Evolutionary conservation across 2,329 filamentous ascomycete genomes (phyloP), one percentile per base, ranked within the genome.

Genomic region (Xylaria sp.): DNA sequence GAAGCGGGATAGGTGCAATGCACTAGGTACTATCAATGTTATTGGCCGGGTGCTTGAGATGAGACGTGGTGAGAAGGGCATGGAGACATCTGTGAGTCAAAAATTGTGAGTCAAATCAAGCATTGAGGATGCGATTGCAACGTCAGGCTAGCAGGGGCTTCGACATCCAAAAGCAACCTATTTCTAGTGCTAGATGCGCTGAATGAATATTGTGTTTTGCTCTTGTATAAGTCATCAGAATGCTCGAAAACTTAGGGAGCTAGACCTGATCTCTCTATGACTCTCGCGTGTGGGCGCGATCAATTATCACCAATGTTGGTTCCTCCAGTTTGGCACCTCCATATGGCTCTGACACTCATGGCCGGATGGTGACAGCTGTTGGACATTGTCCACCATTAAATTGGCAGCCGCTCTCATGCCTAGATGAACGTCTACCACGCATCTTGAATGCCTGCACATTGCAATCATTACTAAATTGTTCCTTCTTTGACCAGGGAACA

Each of bases 31-130:
- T 40, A 6, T 49, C 9, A 49, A 49, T 17, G 17, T 14, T 31
- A 45, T 58, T 31, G 28, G 52, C 19, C 60, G 45, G 28, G 14
- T 33, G 17, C 17, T 31, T 43, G 37, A 28, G 51, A 62, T 15
- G 23, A 43, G 47, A 57, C 42, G 35, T 21, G 17, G 33, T 23
- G 6, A 7, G 25, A 55, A 17, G 35, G 25, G 49, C 60, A 66
- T 67, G 21, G 21, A 51, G n/a, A 46, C 35, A 57, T 59, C 17
- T 37, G 45, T 65, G 61, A 62, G 55, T 62, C 60, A 58, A 40
- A 58, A 40, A 21, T 42, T 28, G 47, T 62, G 61, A 62, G 51
- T 59, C 60, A 57, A n/a, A 43, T 25, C 14, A 42, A 9, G 12
- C 25, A 28, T 11, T n/a, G n/a, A 37, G 15, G 37, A 19, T 9